Base-by-base conservation (phyloP, 2,329 filamentous ascomycete species). In the Biscogniauxia marginata region DNA sequence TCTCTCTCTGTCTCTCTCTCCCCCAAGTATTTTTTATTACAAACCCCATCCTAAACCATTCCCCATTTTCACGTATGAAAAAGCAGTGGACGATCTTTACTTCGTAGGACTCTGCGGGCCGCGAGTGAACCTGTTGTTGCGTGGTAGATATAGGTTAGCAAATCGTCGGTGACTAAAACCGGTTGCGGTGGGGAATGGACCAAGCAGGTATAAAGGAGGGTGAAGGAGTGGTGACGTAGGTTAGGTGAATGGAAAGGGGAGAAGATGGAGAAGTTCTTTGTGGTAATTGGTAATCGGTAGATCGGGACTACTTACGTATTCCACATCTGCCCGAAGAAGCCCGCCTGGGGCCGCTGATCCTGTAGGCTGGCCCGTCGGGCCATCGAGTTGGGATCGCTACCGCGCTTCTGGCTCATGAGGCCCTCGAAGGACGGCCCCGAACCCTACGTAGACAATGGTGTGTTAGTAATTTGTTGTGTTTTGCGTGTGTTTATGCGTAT, bases 261-360 rank as follows among this genome's bases (percentile, higher is more conserved):
- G 19, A 25, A 23, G 47, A 13, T 22, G 7, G 22, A 21, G 18
- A 23, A 7, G n/a, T n/a, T n/a, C n/a, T n/a, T n/a, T n/a, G n/a
- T n/a, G n/a, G n/a, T n/a, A n/a, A n/a, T n/a, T n/a, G n/a, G n/a
- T n/a, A 19, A 19, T 47, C 45, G 11, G 6, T 25, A 25, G 24
- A 11, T 25, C 24, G 24, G 6, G 24, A 25, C 24, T 7, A 66
- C 79, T 52, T 70, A 85, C 82, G 78, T 83, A 63, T 83, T 76
- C 79, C 84, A 85, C 73, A 84, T 77, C 59, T 77, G 74, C 53
- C 79, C 79, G 51, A 85, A 72, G 59, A 84, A 71, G 44, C 82
- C 82, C 1, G 75, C 66, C 50, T 74, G 70, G 13, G 74, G 74
- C 56, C 76, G 75, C 66, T 85, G 82, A 55, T 85, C 83, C 24